Conservation (phyloP, 805 yeast species). For the Lipomyces sp. region DNA sequence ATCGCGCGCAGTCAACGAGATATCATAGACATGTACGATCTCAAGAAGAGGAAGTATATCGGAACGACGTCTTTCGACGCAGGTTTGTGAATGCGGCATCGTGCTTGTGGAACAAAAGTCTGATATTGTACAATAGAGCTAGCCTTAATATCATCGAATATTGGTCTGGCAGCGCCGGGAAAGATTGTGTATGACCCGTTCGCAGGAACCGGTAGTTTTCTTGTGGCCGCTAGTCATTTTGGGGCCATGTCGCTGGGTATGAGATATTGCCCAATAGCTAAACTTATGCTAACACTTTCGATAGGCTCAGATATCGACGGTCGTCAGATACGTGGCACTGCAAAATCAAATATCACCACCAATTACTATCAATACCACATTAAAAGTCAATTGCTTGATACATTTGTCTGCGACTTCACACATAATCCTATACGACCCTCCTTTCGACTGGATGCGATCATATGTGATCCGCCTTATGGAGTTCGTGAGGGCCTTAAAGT, state of each 20-base stretch:
- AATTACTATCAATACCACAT: constrained; percentile 81
- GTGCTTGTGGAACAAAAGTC: not conserved
- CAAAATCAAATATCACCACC: constrained; percentile 55
- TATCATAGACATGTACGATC: constrained; percentile 75
- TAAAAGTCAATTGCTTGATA: constrained; percentile 64
- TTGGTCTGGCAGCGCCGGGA: constrained; percentile 72
- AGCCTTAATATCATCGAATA: constrained; percentile 82
- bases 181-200: constrained; percentile 89
- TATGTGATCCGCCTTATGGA: constrained; percentile 98
- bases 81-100: constrained; percentile 12
- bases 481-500: constrained; percentile 94
- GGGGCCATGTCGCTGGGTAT: constrained; percentile 58
- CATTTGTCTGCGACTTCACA: constrained; percentile 91
- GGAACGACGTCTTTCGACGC: constrained; percentile 98
- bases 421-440: constrained; percentile 75
- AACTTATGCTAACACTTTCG: constrained; percentile 48
- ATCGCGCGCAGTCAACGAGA: constrained; percentile 69
- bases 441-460: constrained; percentile 73
- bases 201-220: constrained; percentile 94
- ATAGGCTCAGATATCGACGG: constrained; percentile 90
- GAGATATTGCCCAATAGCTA: not conserved
- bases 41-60: constrained; percentile 80
- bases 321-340: constrained; percentile 73
- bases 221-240: constrained; percentile 83
- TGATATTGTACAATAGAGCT: constrained; percentile 54